phyloP scores from a whole-genome alignment of 441 rosid species.

The Metrosideros polymorpha region DNA sequence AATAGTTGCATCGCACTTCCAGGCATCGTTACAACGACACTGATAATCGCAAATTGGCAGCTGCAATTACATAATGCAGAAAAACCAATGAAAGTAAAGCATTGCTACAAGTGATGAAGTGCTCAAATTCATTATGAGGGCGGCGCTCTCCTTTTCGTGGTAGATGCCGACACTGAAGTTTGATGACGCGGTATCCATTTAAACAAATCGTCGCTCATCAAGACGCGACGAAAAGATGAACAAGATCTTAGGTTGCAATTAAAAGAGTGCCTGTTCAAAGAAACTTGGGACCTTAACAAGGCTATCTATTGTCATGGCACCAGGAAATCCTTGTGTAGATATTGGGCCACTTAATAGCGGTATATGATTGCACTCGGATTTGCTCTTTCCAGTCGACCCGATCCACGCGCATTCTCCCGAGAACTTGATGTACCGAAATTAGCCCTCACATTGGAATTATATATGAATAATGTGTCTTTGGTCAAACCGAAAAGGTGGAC shows the following conservation, averaged over 20 bases:
- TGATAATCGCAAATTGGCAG: neutral
- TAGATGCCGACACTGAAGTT: neutral
- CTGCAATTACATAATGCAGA: neutral
- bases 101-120: neutral
- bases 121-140: neutral
- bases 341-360: neutral
- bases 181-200: neutral
- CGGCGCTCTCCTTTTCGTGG: neutral
- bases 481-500: rapidly evolving
- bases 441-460: neutral
- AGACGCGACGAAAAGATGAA: neutral
- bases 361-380: neutral
- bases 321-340: neutral
- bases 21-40: neutral
- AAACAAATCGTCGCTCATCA: neutral
- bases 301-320: neutral
- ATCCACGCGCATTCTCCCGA: neutral
- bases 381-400: neutral
- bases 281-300: neutral
- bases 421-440: neutral
- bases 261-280: neutral
- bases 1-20: neutral
- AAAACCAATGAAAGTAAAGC: neutral
- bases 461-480: neutral
- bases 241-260: neutral